Conservation (phyloP, 2,329 filamentous ascomycete genomes). For the Aspergillus sp. region DNA sequence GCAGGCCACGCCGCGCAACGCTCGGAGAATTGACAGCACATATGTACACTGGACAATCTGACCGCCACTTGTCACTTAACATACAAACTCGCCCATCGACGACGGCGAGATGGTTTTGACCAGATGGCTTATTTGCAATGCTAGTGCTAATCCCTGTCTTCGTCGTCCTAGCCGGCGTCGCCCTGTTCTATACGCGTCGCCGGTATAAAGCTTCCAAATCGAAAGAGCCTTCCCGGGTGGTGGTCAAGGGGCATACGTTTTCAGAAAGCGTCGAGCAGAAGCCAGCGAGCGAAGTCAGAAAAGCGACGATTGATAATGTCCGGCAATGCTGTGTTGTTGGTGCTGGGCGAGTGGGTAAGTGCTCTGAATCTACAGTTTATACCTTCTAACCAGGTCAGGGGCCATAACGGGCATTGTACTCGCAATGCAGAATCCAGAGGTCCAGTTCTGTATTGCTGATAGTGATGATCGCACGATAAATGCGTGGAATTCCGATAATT, state of each 20-base stretch:
- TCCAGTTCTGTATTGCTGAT: slow-evolving; percentile 29
- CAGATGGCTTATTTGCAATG: background rate
- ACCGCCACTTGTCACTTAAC: background rate
- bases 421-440: slow-evolving; percentile 26
- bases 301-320: slow-evolving; percentile 15
- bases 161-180: slow-evolving; percentile 18
- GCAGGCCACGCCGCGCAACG: background rate
- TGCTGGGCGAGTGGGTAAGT: slow-evolving; percentile 26
- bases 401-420: slow-evolving; percentile 26
- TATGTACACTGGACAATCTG: background rate
- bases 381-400: slow-evolving; percentile 6
- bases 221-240: slow-evolving; percentile 7
- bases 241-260: slow-evolving; percentile 22
- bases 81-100: background rate
- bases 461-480: slow-evolving; percentile 22
- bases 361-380: too few species aligned
- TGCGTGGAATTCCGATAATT: slow-evolving; percentile 28
- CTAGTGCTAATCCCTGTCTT: slow-evolving; percentile 20
- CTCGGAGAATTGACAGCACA: background rate
- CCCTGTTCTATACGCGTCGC: slow-evolving; percentile 15
- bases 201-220: slow-evolving; percentile 13
- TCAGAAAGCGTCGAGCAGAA: slow-evolving; percentile 15
- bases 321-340: slow-evolving; percentile 25
- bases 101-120: background rate
- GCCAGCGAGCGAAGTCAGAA: background rate